Percentiles rank a stretch among this genome's conserved stretches.
These are phyloP conservation scores for Tieghemostelium lacteum DNA, from an alignment of 78 protist species.

Conservation along the genomic window DNA sequence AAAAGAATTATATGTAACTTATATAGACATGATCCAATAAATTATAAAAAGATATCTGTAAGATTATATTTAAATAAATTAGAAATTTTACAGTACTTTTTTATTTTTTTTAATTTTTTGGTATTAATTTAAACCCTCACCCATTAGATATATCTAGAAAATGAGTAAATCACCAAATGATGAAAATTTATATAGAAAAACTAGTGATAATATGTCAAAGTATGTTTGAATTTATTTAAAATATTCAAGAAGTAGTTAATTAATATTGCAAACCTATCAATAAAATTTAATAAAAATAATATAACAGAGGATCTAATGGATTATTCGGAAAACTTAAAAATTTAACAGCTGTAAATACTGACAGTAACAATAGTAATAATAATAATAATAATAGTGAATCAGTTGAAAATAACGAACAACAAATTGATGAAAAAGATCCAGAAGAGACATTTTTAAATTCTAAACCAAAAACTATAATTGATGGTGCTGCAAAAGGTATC, in stretches of 20 bases:
- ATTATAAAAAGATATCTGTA: too few relatives aligned
- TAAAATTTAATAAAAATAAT: background rate
- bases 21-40: too few relatives aligned
- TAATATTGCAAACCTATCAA: background rate
- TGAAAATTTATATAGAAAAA: constrained; percentile 37
- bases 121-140: too few relatives aligned
- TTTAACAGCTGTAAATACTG: background rate
- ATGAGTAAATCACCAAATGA: too few relatives aligned
- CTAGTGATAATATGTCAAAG: constrained; percentile 43
- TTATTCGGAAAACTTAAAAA: constrained; percentile 6
- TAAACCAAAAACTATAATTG: constrained; percentile 65
- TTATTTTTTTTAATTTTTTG: too few relatives aligned
- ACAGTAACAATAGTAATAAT: background rate
- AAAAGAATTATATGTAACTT: too few relatives aligned
- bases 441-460: too few relatives aligned
- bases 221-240: background rate
- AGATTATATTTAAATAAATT: too few relatives aligned
- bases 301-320: background rate
- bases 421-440: background rate
- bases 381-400: background rate
- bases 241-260: background rate
- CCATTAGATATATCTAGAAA: too few relatives aligned
- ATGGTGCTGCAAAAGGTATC: constrained; percentile 49
- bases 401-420: background rate
- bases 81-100: too few relatives aligned